A percentile compares a stretch with the other conserved stretches of the same genome.
Conservation (phyloP, 495 filamentous ascomycete species). For the Saxispiralis lemnorum region DNA sequence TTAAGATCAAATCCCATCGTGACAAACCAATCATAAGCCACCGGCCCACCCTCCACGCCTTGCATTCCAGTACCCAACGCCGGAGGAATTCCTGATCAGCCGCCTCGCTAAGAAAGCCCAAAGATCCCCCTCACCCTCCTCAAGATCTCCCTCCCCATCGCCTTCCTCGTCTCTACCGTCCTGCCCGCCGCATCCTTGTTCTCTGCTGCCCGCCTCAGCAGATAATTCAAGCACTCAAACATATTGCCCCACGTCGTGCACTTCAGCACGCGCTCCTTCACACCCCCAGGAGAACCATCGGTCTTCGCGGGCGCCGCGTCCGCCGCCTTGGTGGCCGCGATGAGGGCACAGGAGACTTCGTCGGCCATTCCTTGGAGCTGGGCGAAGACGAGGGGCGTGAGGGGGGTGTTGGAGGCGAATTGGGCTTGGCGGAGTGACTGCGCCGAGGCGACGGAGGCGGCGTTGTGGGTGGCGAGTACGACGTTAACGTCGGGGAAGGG, state of each 20-base stretch:
- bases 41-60: no score
- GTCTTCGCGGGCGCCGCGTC: constrained; percentile 14
- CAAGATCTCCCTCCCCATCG: constrained; percentile 53
- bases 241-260: constrained; percentile 84
- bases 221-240: constrained; percentile 83
- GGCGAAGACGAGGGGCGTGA: constrained; percentile 55
- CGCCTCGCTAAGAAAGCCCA: constrained; percentile 14
- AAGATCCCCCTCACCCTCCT: constrained; percentile 33
- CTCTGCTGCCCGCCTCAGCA: constrained; percentile 71
- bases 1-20: no score
- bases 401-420: constrained; percentile 24
- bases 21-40: no score
- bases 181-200: constrained; percentile 75
- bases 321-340: constrained; percentile 32
- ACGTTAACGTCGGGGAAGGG: constrained; percentile 48
- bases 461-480: constrained; percentile 84
- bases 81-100: no score
- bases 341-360: constrained; percentile 70
- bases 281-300: constrained; percentile 15
- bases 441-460: constrained; percentile 56
- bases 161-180: constrained; percentile 55
- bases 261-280: constrained; percentile 49
- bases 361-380: constrained; percentile 97
- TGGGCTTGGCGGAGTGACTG: constrained; percentile 40
- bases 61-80: no score